Percentiles rank a stretch among this genome's conserved stretches.
phyloP scores from a whole-genome alignment of 1,139 yeast species.

The Yamadazyma diospyri region DNA sequence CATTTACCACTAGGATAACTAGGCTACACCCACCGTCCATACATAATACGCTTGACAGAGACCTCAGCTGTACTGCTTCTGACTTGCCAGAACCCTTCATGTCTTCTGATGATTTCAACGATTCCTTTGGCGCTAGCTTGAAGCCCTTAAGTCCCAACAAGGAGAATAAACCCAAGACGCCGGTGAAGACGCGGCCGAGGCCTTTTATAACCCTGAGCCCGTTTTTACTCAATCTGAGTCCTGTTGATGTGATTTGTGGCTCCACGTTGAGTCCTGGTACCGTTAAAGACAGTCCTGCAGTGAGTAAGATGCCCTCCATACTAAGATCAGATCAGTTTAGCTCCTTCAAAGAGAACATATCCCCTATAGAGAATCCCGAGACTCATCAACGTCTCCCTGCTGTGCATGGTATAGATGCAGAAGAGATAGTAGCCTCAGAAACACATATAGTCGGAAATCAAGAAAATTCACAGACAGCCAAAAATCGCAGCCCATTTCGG shows the following conservation, averaged over 20 bases:
- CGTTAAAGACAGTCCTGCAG: not conserved
- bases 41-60: too few relatives aligned
- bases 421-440: not conserved
- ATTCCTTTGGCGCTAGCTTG: constrained; percentile 8
- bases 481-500: too few relatives aligned
- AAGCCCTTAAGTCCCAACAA: constrained; percentile 4
- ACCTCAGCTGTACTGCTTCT: too few relatives aligned
- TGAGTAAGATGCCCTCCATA: constrained; percentile 1
- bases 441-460: not conserved
- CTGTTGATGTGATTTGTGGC: not conserved
- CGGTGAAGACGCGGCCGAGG: not conserved
- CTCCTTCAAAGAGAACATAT: constrained; percentile 1
- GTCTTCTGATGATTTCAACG: constrained; percentile 9
- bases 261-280: not conserved
- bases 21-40: too few relatives aligned
- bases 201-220: not conserved
- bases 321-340: constrained; percentile 5
- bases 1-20: too few relatives aligned
- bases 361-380: not conserved
- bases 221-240: not conserved
- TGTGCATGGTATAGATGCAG: too few relatives aligned
- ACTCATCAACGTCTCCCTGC: constrained; percentile 2
- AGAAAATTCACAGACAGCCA: too few relatives aligned
- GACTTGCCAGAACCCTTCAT: too few relatives aligned
- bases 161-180: not conserved